These are phyloP conservation scores for Amphibolis antarctica DNA, from an alignment of 106 monocot species.

Conservation along the genomic window DNA sequence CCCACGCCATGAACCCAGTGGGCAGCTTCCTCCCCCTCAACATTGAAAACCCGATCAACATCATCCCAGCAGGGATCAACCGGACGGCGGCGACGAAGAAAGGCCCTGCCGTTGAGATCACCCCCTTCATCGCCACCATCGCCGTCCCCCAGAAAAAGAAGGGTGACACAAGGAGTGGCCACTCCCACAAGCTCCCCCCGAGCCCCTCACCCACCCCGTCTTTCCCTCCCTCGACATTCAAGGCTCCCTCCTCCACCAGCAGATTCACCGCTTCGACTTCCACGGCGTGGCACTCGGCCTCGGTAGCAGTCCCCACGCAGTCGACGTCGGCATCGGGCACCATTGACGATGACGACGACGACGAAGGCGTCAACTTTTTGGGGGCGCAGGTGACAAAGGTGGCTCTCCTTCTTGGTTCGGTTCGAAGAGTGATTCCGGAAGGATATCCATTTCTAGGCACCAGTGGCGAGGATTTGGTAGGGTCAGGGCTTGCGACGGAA, in stretches of 20 bases:
- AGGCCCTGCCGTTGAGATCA: slow-evolving; percentile 81
- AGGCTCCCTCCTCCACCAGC: neutral
- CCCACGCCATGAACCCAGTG: slow-evolving; percentile 52
- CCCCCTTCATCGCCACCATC: slow-evolving; percentile 99
- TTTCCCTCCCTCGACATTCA: neutral
- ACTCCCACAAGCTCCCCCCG: slow-evolving; percentile 21
- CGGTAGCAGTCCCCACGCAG: neutral
- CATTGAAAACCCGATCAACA: slow-evolving; percentile 64
- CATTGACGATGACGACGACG: no score
- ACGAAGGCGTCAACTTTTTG: no score
- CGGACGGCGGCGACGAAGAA: slow-evolving; percentile 79
- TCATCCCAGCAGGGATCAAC: slow-evolving; percentile 63
- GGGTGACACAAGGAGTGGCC: slow-evolving; percentile 68
- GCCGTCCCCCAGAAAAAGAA: slow-evolving; percentile 99
- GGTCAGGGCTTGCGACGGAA: no score
- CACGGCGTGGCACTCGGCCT: neutral
- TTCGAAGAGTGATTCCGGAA: no score
- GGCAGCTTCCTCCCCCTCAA: slow-evolving; percentile 57
- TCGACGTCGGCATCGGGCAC: neutral
- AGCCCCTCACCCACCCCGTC: slow-evolving; percentile 6
- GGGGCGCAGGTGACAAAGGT: no score
- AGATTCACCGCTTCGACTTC: neutral
- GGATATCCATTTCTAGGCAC: no score
- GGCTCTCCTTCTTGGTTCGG: no score
- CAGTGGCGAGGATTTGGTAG: no score